Evolutionary conservation across 2,329 filamentous ascomycete genomes (phyloP), one percentile per base, ranked within the genome.

Genomic region (Hypoxylon rubiginosum): DNA sequence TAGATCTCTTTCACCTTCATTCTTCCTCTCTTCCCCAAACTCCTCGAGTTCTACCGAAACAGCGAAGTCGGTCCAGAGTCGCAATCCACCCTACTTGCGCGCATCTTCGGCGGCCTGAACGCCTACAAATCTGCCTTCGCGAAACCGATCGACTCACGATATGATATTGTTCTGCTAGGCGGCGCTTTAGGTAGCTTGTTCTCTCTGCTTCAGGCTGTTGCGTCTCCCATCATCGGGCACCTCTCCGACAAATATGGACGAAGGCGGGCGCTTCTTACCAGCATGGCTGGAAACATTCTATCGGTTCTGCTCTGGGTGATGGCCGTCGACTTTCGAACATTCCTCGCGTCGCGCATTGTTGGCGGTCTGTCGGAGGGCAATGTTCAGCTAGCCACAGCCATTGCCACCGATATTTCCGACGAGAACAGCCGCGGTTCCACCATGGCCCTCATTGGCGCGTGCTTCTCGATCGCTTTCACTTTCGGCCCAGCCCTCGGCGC

Each of bases 1-100:
- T 69, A 97, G 95, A 93, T 98, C 75, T 97, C 95, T 60, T 99
- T 99, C 79, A 99, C 96, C 30, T 97, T 99, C 78, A 98, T 98
- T 77, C 90, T 99, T 8, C 96, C 96, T 0, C 88, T 99, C 36
- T 99, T 98, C 78, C 96, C 94, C 7, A 94, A 94, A 63, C 91
- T 99, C 48, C 91, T 98, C 80, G 92, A 97, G 74, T 98, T 97
- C 86, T 99, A 98, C 83, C 92, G 93, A 81, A 90, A 93, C 77
- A 89, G 90, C 80, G 94, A 97, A 80, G 86, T 86, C 43, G 74
- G 81, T 45, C 77, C 79, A 13, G 73, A 78, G 52, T 82, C 82
- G 58, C 81, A 79, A 54, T 77, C 79, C n/a, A 80, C 69, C 77
- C 81, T 97, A 32, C 89, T 99, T 24, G 90, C 93, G 68, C 88